Evolutionary conservation across 2,329 filamentous ascomycete genomes (phyloP).

Genomic region (Ceratocystis cubensis): DNA sequence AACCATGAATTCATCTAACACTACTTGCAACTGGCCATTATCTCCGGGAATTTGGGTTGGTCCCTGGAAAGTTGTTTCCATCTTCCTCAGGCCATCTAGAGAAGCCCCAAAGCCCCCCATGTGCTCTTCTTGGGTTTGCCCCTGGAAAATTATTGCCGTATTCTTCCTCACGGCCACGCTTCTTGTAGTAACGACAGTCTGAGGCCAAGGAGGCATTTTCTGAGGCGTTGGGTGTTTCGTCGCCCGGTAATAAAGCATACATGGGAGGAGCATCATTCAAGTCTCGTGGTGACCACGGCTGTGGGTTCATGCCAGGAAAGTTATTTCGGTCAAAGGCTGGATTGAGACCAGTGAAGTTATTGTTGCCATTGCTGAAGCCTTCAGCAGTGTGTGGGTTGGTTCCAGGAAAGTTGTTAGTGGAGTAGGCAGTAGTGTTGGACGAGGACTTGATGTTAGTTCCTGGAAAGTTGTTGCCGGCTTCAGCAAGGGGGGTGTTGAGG

Average conservation of each 20-base stretch:
- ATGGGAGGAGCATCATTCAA: neutral
- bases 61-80: constrained; percentile 20
- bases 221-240: neutral
- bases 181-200: neutral
- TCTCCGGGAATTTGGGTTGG: constrained; percentile 6
- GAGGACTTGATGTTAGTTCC: constrained; percentile 18
- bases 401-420: constrained; percentile 18
- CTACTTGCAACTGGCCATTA: neutral
- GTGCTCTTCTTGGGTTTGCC: constrained; percentile 11
- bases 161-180: constrained; percentile 13
- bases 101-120: constrained; percentile 8
- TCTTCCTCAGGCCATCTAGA: constrained; percentile 12
- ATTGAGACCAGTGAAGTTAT: constrained; percentile 19
- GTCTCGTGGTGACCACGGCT: constrained; percentile 2
- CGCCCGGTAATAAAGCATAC: constrained; percentile 8
- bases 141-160: constrained; percentile 22
- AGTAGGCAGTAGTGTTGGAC: neutral
- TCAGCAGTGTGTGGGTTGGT: constrained; percentile 8
- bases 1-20: neutral
- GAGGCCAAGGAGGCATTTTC: neutral
- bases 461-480: constrained; percentile 22
- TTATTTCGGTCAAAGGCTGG: constrained; percentile 8
- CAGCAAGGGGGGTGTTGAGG: constrained; percentile 8
- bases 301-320: constrained; percentile 18
- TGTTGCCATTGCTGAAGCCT: constrained; percentile 8